Evolutionary conservation across 441 rosid species (phyloP).

Genomic region (Omphalea diandra): DNA sequence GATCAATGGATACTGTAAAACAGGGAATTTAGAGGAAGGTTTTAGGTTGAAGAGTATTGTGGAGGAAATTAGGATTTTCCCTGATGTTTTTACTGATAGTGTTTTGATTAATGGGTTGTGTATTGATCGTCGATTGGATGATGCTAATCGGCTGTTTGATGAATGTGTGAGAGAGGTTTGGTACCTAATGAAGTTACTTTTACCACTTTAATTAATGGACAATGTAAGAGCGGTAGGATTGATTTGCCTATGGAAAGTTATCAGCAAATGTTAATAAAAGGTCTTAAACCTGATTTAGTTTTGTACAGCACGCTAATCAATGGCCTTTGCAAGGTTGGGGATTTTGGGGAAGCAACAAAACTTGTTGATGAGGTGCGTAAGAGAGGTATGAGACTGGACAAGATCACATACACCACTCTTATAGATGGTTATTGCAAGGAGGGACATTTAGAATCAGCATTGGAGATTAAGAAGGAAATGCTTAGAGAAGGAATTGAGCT

Average conservation of each 20-base stretch:
- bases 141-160: constrained; percentile 49
- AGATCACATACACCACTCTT: constrained; percentile 64
- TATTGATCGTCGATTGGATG: constrained; percentile 46
- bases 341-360: constrained; percentile 48
- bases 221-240: constrained; percentile 56
- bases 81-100: constrained; percentile 69
- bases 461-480: constrained; percentile 52
- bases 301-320: constrained; percentile 60
- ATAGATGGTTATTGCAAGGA: constrained; percentile 73
- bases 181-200: constrained; percentile 57
- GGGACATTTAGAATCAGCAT: constrained; percentile 57
- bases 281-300: constrained; percentile 59
- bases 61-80: constrained; percentile 47
- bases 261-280: constrained; percentile 46
- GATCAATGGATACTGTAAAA: constrained; percentile 68
- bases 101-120: constrained; percentile 64
- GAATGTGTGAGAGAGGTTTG: constrained; percentile 58
- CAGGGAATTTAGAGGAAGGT: constrained; percentile 51
- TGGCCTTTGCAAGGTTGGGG: constrained; percentile 62
- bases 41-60: constrained; percentile 51
- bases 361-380: constrained; percentile 50
- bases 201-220: constrained; percentile 60
- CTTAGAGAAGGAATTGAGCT: constrained; percentile 44
- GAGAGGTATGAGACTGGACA: constrained; percentile 56
- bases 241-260: constrained; percentile 53